Evolutionary conservation across 305 asterid genomes (phyloP).

Genomic region (Fraxinus floribunda): DNA sequence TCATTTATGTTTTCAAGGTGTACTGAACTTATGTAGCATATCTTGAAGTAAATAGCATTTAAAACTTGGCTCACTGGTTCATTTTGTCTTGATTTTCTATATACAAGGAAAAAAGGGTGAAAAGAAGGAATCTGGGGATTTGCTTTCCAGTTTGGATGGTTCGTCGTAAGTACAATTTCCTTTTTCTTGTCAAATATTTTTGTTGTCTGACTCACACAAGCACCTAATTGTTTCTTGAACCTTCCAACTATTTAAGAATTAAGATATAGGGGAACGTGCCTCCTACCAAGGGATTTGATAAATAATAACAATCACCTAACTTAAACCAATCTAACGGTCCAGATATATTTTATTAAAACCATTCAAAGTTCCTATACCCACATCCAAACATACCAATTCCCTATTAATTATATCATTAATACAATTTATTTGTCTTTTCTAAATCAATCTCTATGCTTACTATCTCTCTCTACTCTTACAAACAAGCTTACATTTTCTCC

Average conservation of each 20-base stretch:
- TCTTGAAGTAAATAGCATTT: slow-evolving; percentile 8
- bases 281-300: neutral
- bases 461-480: slow-evolving; percentile 13
- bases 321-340: neutral
- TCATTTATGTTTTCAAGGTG: slow-evolving; percentile 3
- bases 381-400: neutral
- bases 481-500: neutral
- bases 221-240: neutral
- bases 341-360: neutral
- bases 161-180: slow-evolving; percentile 74
- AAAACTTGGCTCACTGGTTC: slow-evolving; percentile 19
- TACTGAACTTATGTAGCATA: neutral
- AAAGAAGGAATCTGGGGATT: slow-evolving; percentile 77
- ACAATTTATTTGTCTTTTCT: neutral
- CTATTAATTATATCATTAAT: neutral
- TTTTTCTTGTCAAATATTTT: neutral
- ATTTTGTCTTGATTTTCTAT: slow-evolving; percentile 23
- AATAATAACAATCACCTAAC: neutral
- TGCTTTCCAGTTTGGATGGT: slow-evolving; percentile 77
- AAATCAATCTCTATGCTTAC: neutral
- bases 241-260: neutral
- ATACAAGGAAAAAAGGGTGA: slow-evolving; percentile 66
- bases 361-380: neutral
- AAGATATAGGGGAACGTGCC: neutral
- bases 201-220: neutral